Base-by-base conservation (phyloP, 2,329 filamentous ascomycete species). In the Penicillium nordicum region DNA sequence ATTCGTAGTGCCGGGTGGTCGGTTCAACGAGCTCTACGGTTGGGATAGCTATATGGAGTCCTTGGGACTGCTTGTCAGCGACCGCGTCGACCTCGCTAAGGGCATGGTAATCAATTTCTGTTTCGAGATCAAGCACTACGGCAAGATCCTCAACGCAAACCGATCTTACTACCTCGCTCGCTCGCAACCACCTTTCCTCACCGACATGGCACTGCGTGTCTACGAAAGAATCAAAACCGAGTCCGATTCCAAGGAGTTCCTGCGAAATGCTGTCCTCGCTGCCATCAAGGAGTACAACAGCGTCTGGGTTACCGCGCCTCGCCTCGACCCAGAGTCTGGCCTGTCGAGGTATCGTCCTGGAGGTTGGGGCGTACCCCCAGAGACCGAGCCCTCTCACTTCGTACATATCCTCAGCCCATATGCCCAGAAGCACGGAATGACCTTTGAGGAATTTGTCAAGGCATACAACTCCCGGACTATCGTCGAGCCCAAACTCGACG, bases 1-100 rank as follows among this genome's bases (percentile, higher is more conserved):
- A 0, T 99, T 97, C 67, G 92, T 97, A n/a, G 94, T 99, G 3
- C 94, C 94, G 0, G 94, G 94, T 57, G 94, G 94, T 25, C 86
- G 94, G 30, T 99, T 99, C 85, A 99, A 99, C 75, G 94, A 99
- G 74, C 78, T 99, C 23, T 99, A 99, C 72, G 93, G 93, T 45
- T 99, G 94, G 94, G 94, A 99, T 76, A 97, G 92, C 72, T 99
- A 97, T 79, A 97, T 99, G 92, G 90, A 93, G 73, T 94, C 93
- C 5, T 80, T 97, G 3, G 94, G 94, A 18, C 82, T 99, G 57
- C 79, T 97, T 57, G 85, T 91, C 65, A 91, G 93, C 69, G 89
- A 94, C 70, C 87, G 90, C 57, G 86, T 91, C 23, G 86, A 97
- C 67, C 79, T 97, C 53, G 92, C 92, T 64, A 96, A 97, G 78